phyloP scores from a whole-genome alignment of 306 rosid genomes.

The Sesbania bispinosa region DNA sequence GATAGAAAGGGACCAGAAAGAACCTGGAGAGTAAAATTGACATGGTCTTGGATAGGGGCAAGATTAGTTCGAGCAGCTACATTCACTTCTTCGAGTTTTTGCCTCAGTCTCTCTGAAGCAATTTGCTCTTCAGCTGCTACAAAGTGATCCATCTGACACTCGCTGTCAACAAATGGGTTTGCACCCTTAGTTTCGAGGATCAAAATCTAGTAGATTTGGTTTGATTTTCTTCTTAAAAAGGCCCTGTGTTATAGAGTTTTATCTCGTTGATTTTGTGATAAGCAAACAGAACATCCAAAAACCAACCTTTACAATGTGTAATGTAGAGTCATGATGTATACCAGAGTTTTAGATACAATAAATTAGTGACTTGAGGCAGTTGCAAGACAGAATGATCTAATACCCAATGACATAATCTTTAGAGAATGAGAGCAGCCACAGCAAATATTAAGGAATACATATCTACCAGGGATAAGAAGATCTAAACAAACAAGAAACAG shows the following conservation, averaged over 20 bases:
- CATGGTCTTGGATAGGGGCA: conserved; percentile 83
- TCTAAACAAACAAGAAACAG: too few species aligned
- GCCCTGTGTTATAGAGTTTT: not conserved
- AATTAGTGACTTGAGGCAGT: not conserved
- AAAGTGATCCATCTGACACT: conserved; percentile 46
- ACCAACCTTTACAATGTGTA: too few species aligned
- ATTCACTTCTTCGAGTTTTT: conserved; percentile 72
- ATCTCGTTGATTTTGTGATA: not conserved
- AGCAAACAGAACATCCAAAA: not conserved
- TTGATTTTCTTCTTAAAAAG: not conserved
- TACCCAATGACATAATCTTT: not conserved
- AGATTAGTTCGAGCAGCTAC: conserved; percentile 72
- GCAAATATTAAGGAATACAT: not conserved
- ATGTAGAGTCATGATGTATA: too few species aligned
- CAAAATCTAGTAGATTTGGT: not conserved
- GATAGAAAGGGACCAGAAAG: not conserved
- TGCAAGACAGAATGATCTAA: not conserved
- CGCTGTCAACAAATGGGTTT: not conserved
- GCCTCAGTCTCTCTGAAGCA: conserved; percentile 65
- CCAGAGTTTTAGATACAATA: not conserved
- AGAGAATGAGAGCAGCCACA: not conserved
- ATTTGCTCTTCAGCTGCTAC: conserved; percentile 78
- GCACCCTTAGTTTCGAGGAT: conserved; percentile 9
- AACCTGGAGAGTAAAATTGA: conserved; percentile 95
- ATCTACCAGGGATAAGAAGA: not conserved